These are phyloP conservation scores for Cryphonectria nitschkei DNA, from an alignment of 2,329 filamentous ascomycete genomes.

Conservation along the genomic window DNA sequence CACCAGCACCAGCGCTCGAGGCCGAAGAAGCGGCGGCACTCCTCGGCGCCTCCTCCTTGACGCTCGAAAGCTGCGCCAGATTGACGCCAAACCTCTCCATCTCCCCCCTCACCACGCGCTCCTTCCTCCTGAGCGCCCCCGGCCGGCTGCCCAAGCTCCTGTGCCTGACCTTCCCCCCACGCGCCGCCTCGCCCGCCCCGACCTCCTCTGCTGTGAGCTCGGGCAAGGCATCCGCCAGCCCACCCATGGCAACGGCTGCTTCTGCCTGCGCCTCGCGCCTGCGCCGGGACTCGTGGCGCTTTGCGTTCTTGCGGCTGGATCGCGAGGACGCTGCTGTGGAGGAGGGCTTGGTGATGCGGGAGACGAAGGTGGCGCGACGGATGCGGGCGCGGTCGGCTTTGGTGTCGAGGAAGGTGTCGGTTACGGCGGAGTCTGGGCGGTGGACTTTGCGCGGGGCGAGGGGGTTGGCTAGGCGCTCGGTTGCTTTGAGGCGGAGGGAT, in stretches of 20 bases:
- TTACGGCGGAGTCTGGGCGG: slow-evolving; percentile 53
- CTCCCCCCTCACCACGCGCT: slow-evolving; percentile 78
- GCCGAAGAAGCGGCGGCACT: slow-evolving; percentile 18
- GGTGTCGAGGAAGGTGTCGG: slow-evolving; percentile 65
- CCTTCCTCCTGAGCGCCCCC: slow-evolving; percentile 82
- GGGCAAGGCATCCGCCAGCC: slow-evolving; percentile 77
- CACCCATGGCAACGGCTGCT: slow-evolving; percentile 71
- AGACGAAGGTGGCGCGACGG: slow-evolving; percentile 79
- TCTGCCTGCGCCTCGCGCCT: slow-evolving; percentile 45
- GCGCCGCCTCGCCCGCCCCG: slow-evolving; percentile 45
- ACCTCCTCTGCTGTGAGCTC: slow-evolving; percentile 55
- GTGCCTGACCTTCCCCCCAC: slow-evolving; percentile 63
- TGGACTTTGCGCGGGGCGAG: slow-evolving; percentile 56
- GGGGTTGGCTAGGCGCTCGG: slow-evolving; percentile 54
- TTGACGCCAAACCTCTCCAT: slow-evolving; percentile 83
- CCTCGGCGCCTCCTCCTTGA: slow-evolving; percentile 34
- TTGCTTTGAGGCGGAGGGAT: slow-evolving; percentile 60
- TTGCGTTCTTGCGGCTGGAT: slow-evolving; percentile 48
- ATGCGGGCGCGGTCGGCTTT: slow-evolving; percentile 86
- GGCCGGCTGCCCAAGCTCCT: slow-evolving; percentile 75
- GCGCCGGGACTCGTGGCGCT: slow-evolving; percentile 51
- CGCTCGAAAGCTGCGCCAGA: slow-evolving; percentile 71
- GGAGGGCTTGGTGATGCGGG: slow-evolving; percentile 67
- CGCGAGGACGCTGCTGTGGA: slow-evolving; percentile 30
- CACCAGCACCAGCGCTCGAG: slow-evolving; percentile 23